Evolutionary conservation across 108 stramenopile species (phyloP), one percentile per base, ranked within the genome.

Genomic region (Cyclotella kingstonii): DNA sequence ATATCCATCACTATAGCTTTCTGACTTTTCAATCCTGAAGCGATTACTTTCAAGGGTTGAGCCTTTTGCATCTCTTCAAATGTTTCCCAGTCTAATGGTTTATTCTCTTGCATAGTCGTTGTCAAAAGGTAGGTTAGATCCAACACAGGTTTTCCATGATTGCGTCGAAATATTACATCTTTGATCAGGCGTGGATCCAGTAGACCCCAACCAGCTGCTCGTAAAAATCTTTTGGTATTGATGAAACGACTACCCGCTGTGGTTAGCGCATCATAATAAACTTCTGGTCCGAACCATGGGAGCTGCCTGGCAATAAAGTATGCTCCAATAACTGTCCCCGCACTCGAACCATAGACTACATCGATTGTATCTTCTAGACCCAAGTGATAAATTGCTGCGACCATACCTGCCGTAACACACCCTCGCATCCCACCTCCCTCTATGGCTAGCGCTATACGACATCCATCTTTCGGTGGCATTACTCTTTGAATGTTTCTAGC

Each of bases 401-500:
- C 84, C 95, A 96, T 96, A 26, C 97, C 97, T 10, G 95, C 97
- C 0, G 89, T 84, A 18, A 98, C 82, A 51, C 94, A 98, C 22
- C 97, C 97, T 23, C 97, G 61, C 97, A 98, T 98, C 5, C 97
- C 97, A 5, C 97, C 97, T 10, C 97, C 97, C 69, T 98, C 97
- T 39, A 98, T 76, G 14, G 89, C 85, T 25, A 98, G 75, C 5
- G 94, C 97, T 26, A 98, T 73, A 49, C 88, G 76, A 60, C 33
- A 70, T 35, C 83, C 86, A 70, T 84, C 78, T 11, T 57, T 28
- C 3, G 63, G 68, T 47, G 64, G 73, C 14, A 66, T 44, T 29
- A 40, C 60, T 42, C 71, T 55, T 33, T 60, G 11, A 4, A 65
- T 42, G 42, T 25, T 31, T 0, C 70, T 31, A 3, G 14, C 30